These are phyloP conservation scores for Taxillus chinensis DNA, from an alignment of 164 flowering plant genomes.

Conservation along the genomic window DNA sequence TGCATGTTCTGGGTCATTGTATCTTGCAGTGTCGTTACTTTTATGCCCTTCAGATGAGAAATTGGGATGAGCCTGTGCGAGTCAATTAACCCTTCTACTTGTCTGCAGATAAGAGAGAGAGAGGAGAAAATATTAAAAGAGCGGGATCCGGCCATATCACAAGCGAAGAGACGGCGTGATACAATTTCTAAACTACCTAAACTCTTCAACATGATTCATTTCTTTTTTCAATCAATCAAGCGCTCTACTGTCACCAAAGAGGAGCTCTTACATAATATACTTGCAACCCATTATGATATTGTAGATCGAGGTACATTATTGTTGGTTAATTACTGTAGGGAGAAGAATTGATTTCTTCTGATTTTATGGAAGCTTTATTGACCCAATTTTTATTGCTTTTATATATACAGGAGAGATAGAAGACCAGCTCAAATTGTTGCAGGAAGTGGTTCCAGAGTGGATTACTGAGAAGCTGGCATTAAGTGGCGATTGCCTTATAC, in stretches of 20 bases:
- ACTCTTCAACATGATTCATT: slow-evolving; percentile 56
- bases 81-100: slow-evolving; percentile 1
- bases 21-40: too few species aligned
- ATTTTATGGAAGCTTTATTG: neutral
- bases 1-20: neutral
- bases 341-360: neutral
- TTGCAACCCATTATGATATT: slow-evolving; percentile 34
- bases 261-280: slow-evolving; percentile 59
- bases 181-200: slow-evolving; percentile 63
- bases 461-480: slow-evolving; percentile 39
- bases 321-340: neutral
- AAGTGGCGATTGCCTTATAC: slow-evolving; percentile 46
- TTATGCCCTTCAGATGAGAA: too few species aligned
- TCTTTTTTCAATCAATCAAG: slow-evolving; percentile 47
- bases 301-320: slow-evolving; percentile 50
- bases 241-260: slow-evolving; percentile 61
- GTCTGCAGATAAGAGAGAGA: slow-evolving; percentile 55
- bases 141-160: slow-evolving; percentile 56
- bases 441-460: slow-evolving; percentile 72
- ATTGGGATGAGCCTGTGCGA: neutral
- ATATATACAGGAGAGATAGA: slow-evolving; percentile 52
- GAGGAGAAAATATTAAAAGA: slow-evolving; percentile 50
- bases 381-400: slow-evolving; percentile 4
- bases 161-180: slow-evolving; percentile 46
- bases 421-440: slow-evolving; percentile 53